phyloP scores from a whole-genome alignment of 345 rosid genomes.

The Camelina hispida region DNA sequence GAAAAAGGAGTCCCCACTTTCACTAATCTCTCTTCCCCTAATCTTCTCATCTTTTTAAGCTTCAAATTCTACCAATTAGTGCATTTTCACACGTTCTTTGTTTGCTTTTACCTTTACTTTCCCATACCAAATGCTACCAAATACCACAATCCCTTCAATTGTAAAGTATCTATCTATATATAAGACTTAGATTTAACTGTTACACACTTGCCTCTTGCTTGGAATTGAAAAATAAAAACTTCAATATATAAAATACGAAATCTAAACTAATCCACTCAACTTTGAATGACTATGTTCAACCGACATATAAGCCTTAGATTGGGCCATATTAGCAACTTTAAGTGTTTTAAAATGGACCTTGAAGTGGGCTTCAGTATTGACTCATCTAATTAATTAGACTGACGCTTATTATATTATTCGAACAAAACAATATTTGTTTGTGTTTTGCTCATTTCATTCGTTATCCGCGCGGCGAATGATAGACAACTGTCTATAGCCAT shows the following conservation, averaged over 20 bases:
- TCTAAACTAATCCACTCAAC: constrained; percentile 18
- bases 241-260: background rate
- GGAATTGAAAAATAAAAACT: background rate
- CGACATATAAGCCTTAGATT: background rate
- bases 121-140: too few species aligned
- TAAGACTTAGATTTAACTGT: constrained; percentile 5
- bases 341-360: background rate
- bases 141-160: background rate
- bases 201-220: constrained; percentile 14
- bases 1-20: constrained; percentile 8
- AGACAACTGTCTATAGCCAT: background rate
- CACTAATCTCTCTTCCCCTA: background rate
- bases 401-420: background rate
- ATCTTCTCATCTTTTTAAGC: background rate
- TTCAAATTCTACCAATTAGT: background rate
- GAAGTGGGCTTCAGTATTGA: background rate
- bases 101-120: background rate
- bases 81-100: constrained; percentile 28
- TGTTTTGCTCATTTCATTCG: background rate
- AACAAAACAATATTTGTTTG: background rate
- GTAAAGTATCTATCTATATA: constrained; percentile 1
- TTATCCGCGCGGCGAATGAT: too few species aligned
- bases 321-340: background rate
- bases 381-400: background rate
- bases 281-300: background rate